Evolutionary conservation across 768 basidiomycete genomes (phyloP).

Genomic region (Lactarius indigo): DNA sequence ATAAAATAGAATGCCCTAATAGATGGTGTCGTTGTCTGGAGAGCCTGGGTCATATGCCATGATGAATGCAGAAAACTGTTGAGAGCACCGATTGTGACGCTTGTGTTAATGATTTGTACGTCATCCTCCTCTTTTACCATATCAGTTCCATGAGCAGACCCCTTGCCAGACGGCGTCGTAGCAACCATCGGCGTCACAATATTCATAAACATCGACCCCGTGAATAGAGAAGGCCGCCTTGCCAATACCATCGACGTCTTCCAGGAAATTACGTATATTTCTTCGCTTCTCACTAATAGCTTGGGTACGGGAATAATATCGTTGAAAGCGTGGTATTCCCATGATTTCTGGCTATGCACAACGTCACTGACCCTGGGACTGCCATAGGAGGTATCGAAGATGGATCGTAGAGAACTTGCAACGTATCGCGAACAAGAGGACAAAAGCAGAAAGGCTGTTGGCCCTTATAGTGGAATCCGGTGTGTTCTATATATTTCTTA

Average conservation of each 20-base stretch:
- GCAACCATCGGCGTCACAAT: not conserved
- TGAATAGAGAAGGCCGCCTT: not conserved
- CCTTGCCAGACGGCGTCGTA: not conserved
- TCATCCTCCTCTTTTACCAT: not conserved
- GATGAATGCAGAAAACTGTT: not conserved
- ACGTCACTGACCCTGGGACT: not conserved
- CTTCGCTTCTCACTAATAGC: not conserved
- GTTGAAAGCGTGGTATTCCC: not conserved
- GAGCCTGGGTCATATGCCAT: not conserved
- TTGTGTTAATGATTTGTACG: not conserved
- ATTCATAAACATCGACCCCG: not conserved
- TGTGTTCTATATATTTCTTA: not conserved
- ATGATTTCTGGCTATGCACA: not conserved
- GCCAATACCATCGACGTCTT: not conserved
- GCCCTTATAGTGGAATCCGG: not conserved
- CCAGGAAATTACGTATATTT: not conserved
- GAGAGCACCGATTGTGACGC: not conserved
- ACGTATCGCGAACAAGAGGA: not conserved
- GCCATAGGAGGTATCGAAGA: not conserved
- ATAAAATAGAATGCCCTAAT: not conserved
- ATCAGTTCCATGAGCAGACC: not conserved
- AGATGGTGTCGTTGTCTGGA: not conserved
- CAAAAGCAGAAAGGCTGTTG: not conserved
- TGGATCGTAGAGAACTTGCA: not conserved
- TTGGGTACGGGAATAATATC: not conserved